Evolutionary conservation across 2,329 filamentous ascomycete genomes (phyloP).

Genomic region (Cladophialophora immunda): DNA sequence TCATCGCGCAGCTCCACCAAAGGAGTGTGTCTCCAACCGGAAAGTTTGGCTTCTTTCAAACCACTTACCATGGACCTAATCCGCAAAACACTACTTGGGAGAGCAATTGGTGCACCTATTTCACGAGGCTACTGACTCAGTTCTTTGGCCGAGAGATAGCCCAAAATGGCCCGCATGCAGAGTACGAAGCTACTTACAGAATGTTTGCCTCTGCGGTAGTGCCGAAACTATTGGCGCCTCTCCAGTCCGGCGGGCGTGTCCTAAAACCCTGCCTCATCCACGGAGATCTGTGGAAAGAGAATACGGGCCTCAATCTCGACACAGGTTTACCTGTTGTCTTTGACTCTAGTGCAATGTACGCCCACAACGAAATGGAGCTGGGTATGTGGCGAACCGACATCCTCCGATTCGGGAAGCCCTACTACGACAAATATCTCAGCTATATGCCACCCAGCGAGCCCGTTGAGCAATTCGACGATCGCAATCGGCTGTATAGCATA

Average conservation of each 20-base stretch:
- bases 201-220: constrained; percentile 43
- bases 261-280: constrained; percentile 49
- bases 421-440: constrained; percentile 25
- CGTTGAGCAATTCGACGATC: constrained; percentile 34
- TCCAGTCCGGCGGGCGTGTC: constrained; percentile 40
- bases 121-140: constrained; percentile 45
- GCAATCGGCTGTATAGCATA: constrained; percentile 36
- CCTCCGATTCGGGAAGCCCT: constrained; percentile 25
- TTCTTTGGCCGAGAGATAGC: constrained; percentile 44
- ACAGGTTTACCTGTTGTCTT: constrained; percentile 48
- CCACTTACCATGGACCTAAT: constrained; percentile 46
- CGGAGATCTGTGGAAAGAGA: constrained; percentile 55
- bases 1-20: constrained; percentile 45
- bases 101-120: constrained; percentile 52
- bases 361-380: constrained; percentile 49
- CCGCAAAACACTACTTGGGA: constrained; percentile 47
- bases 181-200: constrained; percentile 42
- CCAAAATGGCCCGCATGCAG: constrained; percentile 45
- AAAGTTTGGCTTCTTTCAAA: constrained; percentile 50
- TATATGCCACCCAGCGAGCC: constrained; percentile 34
- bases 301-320: constrained; percentile 45
- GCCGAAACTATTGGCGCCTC: constrained; percentile 43
- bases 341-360: constrained; percentile 51
- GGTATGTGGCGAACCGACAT: constrained; percentile 33
- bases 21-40: constrained; percentile 46